Percentiles rank a stretch among this genome's conserved stretches.
These are phyloP conservation scores for Talaromyces adpressus DNA, from an alignment of 495 filamentous ascomycete genomes.

Conservation along the genomic window DNA sequence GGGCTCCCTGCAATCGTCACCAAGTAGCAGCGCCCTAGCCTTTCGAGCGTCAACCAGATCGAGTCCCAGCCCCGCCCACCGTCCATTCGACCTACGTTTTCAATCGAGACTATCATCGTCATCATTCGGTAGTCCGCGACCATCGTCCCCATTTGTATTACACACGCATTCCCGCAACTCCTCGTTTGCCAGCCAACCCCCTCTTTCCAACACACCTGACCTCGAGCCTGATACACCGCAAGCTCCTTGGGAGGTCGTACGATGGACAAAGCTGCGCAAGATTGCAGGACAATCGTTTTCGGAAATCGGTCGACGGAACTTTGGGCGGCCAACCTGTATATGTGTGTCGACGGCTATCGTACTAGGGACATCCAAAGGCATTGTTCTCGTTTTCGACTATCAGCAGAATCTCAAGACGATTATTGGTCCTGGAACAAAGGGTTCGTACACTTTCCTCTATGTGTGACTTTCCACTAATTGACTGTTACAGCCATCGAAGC, in stretches of 20 bases:
- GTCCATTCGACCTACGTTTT: constrained; percentile 92
- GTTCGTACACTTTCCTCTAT: constrained; percentile 33
- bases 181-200: constrained; percentile 52
- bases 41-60: constrained; percentile 40
- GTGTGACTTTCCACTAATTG: constrained; percentile 9
- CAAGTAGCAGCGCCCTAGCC: constrained; percentile 54
- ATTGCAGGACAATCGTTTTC: constrained; percentile 86
- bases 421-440: constrained; percentile 90
- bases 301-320: constrained; percentile 88
- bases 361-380: constrained; percentile 87
- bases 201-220: constrained; percentile 42
- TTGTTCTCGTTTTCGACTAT: constrained; percentile 94
- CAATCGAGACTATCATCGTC: constrained; percentile 72
- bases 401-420: constrained; percentile 90
- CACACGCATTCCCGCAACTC: constrained; percentile 68
- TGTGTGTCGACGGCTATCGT: constrained; percentile 85
- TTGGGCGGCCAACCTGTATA: constrained; percentile 86
- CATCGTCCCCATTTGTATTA: constrained; percentile 74
- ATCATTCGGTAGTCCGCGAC: constrained; percentile 51
- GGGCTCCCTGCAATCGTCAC: constrained; percentile 78
- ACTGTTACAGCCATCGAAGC: constrained; percentile 69
- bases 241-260: constrained; percentile 90
- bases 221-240: constrained; percentile 54
- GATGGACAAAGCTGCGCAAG: constrained; percentile 91
- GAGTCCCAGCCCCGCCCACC: constrained; percentile 70